Base-by-base conservation (phyloP, 331 rosid genomes). In the Rhamnella rubrinervis region DNA sequence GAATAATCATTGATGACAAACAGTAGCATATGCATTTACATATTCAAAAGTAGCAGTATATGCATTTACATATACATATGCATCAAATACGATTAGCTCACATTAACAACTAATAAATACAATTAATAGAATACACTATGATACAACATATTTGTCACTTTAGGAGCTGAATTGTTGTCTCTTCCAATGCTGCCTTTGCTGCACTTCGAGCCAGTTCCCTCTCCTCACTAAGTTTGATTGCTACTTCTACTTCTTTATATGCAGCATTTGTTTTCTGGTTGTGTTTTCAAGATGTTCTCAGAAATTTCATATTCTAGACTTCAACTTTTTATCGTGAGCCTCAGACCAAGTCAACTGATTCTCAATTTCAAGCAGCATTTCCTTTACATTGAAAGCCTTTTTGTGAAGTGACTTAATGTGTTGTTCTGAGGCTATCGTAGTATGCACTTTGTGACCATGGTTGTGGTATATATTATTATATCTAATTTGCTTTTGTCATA, bases 341-440 rank as follows among this genome's bases (percentile, higher is more conserved):
- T 84, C 77, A 18, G 65, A 77, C 58, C 39, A 49, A 23, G 67
- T 56, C 26, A 79, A 12, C 46, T 77, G 85, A 1, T 56, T 75
- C 74, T 66, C 71, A 2, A 77, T 67, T 60, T 41, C 68, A 67
- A 18, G 53, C 16, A 83, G 78, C 81, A 25, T 62, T 23, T 70
- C 75, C 71, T 75, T 74, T 3, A 87, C 61, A 14, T 15, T 26
- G 41, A 77, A 71, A 65, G 78, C 71, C 70, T 84, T 77, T 59
- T n/a, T n/a, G n/a, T n/a, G n/a, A n/a, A n/a, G n/a, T n/a, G n/a
- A n/a, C n/a, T n/a, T n/a, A n/a, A n/a, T 44, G 2, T 9, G 70
- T 31, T 41, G 11, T 26, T 74, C 70, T 14, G 73, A 79, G 19
- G n/a, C 70, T 39, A 59, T 52, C 18, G 79, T 57, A 25, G 53